Percentiles rank a stretch among this genome's conserved stretches.
Evolutionary conservation across 2,329 filamentous ascomycete genomes (phyloP).

Genomic region (Drechslerella stenobrocha): DNA sequence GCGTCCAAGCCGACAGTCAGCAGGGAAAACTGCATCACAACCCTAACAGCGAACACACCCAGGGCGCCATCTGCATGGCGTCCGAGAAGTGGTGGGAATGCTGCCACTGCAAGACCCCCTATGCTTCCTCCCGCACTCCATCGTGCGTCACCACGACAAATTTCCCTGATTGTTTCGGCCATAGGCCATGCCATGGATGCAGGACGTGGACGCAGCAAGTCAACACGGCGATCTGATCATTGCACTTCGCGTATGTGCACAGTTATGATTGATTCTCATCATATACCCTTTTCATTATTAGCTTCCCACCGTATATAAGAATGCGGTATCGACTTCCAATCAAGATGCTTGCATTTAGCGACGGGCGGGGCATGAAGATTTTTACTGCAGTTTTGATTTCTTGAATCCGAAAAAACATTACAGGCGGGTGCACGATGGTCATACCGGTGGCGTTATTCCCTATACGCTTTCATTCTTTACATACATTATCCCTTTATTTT

Average conservation of each 20-base stretch:
- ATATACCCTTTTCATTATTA: background rate
- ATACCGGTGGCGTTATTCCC: constrained; percentile 1
- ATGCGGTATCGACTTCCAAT: background rate
- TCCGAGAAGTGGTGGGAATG: constrained; percentile 12
- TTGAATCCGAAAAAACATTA: background rate
- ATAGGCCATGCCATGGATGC: constrained; percentile 6
- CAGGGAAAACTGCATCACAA: constrained; percentile 10
- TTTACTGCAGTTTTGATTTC: background rate
- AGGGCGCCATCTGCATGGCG: background rate
- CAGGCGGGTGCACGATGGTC: background rate
- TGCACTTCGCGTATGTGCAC: background rate
- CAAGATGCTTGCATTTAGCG: constrained; percentile 5
- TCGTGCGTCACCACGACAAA: background rate
- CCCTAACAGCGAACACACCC: background rate
- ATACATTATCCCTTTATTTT: constrained; percentile 6
- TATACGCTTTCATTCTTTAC: constrained; percentile 10
- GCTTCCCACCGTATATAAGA: background rate
- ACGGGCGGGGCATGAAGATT: background rate
- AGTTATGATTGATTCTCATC: background rate
- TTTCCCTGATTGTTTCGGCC: constrained; percentile 7
- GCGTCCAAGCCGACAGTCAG: background rate
- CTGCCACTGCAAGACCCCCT: background rate
- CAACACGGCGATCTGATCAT: background rate
- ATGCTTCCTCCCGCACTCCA: background rate
- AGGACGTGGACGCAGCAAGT: background rate